Percentiles rank a stretch among this genome's conserved stretches.
Evolutionary conservation across 352 stramenopile genomes (phyloP).

Genomic region (Heterotrichella gracilis): DNA sequence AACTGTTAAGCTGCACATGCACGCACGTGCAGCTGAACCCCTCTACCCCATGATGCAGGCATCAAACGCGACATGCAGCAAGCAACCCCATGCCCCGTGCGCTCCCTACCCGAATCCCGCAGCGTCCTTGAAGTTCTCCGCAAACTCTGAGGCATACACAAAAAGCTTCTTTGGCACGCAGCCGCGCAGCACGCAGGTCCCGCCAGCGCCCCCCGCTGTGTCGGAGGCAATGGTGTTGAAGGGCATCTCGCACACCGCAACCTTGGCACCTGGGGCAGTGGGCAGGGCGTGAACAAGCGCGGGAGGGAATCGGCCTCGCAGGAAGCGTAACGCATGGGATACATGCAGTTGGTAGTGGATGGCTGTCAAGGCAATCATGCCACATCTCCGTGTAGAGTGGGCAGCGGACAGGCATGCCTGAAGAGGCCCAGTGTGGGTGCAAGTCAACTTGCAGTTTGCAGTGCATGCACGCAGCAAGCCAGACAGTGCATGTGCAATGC

Average conservation of each 20-base stretch:
- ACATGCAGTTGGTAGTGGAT: no score
- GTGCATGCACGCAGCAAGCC: no score
- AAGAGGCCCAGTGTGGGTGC: no score
- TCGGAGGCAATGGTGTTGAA: conserved; percentile 28
- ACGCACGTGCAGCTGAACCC: background rate
- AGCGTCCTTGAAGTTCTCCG: conserved; percentile 33
- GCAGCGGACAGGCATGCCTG: no score
- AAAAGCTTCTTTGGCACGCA: conserved; percentile 96
- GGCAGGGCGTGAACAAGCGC: no score
- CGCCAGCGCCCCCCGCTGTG: conserved; percentile 46
- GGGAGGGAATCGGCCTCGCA: no score
- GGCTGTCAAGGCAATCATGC: no score
- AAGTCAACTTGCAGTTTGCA: no score
- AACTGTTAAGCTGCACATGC: background rate
- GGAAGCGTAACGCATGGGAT: no score
- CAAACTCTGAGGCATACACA: conserved; percentile 49
- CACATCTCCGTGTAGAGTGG: no score
- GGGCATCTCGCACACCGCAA: conserved; percentile 58
- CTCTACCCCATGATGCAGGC: conserved; percentile 15
- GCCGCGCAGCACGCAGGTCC: conserved; percentile 89
- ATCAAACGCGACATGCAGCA: conserved; percentile 17
- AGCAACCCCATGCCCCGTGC: no score
- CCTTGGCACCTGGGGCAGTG: conserved; percentile 70
- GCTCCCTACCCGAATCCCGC: conserved; percentile 34
- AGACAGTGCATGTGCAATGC: no score